Percentiles rank a stretch among this genome's conserved stretches.
Evolutionary conservation across 1,284 basidiomycete species (phyloP).

Genomic region (Agaricales sp.): DNA sequence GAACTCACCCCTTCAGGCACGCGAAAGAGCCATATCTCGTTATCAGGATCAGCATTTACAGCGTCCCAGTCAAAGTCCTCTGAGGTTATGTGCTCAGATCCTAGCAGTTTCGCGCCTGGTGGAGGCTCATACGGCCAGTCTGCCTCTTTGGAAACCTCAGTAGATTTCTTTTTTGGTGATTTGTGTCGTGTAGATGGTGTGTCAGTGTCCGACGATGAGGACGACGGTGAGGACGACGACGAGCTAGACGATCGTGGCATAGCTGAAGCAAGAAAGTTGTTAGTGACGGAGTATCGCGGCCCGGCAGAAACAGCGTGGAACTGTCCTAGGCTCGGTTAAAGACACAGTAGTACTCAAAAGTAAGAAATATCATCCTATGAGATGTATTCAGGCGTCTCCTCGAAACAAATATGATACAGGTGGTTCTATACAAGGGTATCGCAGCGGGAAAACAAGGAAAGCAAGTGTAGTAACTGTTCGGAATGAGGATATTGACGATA

Average conservation of each 20-base stretch:
- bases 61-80: constrained; percentile 61
- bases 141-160: constrained; percentile 17
- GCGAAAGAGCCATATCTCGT: constrained; percentile 62
- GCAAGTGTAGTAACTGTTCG: too few relatives aligned
- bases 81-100: constrained; percentile 29
- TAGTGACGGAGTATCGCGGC: background rate
- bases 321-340: too few relatives aligned
- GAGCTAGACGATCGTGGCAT: constrained; percentile 6
- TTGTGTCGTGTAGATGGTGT: constrained; percentile 6
- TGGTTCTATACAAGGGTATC: too few relatives aligned
- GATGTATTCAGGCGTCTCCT: too few relatives aligned
- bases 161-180: constrained; percentile 8
- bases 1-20: constrained; percentile 54
- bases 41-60: constrained; percentile 43
- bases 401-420: too few relatives aligned
- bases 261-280: background rate
- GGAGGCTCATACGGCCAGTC: constrained; percentile 50
- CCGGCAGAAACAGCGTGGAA: too few relatives aligned
- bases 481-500: too few relatives aligned
- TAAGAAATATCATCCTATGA: too few relatives aligned
- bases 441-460: too few relatives aligned
- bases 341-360: too few relatives aligned
- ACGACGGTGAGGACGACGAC: constrained; percentile 9
- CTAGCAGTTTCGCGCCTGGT: constrained; percentile 30
- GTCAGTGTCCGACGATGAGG: constrained; percentile 11